Evolutionary conservation across 1,139 yeast species (phyloP), one percentile per base, ranked within the genome.

Genomic region (Blastobotrys petasosporus): DNA sequence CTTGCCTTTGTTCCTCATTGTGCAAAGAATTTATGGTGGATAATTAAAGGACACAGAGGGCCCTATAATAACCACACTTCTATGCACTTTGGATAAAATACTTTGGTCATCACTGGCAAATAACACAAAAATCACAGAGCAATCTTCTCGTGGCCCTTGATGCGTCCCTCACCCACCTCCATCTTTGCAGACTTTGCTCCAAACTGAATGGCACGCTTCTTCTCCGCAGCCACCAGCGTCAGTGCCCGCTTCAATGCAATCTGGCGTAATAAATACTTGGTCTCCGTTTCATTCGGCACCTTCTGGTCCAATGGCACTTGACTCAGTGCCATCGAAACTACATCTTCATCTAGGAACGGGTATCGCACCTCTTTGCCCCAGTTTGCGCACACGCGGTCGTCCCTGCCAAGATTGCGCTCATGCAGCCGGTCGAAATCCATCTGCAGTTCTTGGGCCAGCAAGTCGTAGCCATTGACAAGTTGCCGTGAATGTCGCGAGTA

Each of bases 131-230:
- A 4, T 31, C 9, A 31, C 33, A 31, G 28, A 9, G 28, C 17
- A 7, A 40, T 6, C 40, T 41, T 41, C 25, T 81, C 85, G 0
- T 84, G 79, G 1, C 94, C 94, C 55, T 77, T 80, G 28, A 71
- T 65, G 55, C 76, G 79, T 8, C 82, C 78, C 42, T 81, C 77
- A 0, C 90, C 92, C 8, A 76, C 66, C 53, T 85, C 92, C 81
- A 92, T 78, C 62, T 92, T 92, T 1, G 99, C 98, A 60, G 95
- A 84, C 54, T 85, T 80, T 0, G 97, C 85, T 0, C 99, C 99
- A 66, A 92, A 92, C 60, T 92, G 98, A 51, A 92, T 88, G 0
- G 99, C 99, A 42, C 98, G 70, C 61, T 92, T 92, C n/a, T 83
- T 78, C 59, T 92, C 97, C 31, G 70, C 67, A 17, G 80, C 69